These are phyloP conservation scores for Huntiella moniliformis DNA, from an alignment of 2,329 filamentous ascomycete species.

Conservation along the genomic window DNA sequence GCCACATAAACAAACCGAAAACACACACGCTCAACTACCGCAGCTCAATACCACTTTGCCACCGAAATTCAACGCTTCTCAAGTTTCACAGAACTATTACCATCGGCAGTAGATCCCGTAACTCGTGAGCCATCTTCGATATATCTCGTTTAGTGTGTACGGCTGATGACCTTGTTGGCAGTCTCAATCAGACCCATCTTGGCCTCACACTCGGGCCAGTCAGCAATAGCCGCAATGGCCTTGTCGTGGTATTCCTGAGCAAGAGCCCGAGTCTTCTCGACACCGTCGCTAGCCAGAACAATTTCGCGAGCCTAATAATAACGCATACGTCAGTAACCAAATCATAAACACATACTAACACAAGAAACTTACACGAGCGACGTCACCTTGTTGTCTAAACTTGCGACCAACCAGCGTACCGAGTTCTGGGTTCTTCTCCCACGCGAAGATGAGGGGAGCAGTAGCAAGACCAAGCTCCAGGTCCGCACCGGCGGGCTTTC, in stretches of 20 bases:
- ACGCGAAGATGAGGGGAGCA: slow-evolving; percentile 84
- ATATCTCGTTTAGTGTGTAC: slow-evolving; percentile 46
- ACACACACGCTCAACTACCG: too few species aligned
- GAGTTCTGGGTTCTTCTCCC: slow-evolving; percentile 72
- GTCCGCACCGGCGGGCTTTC: slow-evolving; percentile 89
- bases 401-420: slow-evolving; percentile 82
- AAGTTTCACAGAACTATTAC: too few species aligned
- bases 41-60: too few species aligned
- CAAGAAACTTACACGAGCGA: slow-evolving; percentile 47
- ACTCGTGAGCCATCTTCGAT: not conserved
- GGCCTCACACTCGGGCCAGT: slow-evolving; percentile 85
- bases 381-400: slow-evolving; percentile 69
- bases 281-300: slow-evolving; percentile 65
- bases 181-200: slow-evolving; percentile 84
- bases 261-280: slow-evolving; percentile 78
- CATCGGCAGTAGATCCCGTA: too few species aligned
- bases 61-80: too few species aligned
- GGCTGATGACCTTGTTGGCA: slow-evolving; percentile 78
- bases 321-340: slow-evolving; percentile 11
- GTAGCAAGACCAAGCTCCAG: slow-evolving; percentile 85
- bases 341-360: slow-evolving; percentile 9
- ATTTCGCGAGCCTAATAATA: slow-evolving; percentile 64
- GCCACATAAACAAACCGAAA: too few species aligned
- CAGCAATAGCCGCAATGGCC: slow-evolving; percentile 64
- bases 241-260: slow-evolving; percentile 82